Conservation (phyloP, 2,329 filamentous ascomycete genomes). For the Hypoxylon sp. region DNA sequence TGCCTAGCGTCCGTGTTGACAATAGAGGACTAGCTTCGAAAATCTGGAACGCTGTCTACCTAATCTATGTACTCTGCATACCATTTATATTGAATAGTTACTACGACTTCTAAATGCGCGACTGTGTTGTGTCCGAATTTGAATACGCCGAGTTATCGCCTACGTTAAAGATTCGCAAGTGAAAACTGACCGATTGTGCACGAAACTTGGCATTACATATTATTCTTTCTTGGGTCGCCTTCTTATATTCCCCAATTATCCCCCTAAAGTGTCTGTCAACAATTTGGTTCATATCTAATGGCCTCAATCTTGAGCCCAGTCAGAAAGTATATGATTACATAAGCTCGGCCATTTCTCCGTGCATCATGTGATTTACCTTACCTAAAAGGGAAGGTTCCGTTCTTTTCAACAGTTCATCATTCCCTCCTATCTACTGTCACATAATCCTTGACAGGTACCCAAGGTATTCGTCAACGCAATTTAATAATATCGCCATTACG, state of each 20-base stretch:
- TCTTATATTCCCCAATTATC: no score
- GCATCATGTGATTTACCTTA: not conserved
- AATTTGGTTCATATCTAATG: not conserved
- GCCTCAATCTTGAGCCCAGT: no score
- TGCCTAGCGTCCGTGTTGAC: not conserved
- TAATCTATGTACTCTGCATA: conserved; percentile 9
- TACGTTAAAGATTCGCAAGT: no score
- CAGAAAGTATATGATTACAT: no score
- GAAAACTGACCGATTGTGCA: no score
- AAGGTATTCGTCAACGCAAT: not conserved
- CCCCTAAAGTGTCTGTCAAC: no score
- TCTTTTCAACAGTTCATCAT: not conserved
- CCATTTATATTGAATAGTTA: not conserved
- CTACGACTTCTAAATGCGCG: not conserved
- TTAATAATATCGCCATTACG: not conserved
- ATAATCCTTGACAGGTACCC: not conserved
- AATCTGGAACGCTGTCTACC: not conserved
- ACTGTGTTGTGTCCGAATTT: not conserved
- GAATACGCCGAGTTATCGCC: not conserved
- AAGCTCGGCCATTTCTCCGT: not conserved
- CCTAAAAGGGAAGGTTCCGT: not conserved
- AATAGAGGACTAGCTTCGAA: not conserved
- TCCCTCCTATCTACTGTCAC: no score
- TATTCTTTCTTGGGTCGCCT: no score
- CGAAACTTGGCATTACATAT: not conserved